phyloP scores from a whole-genome alignment of 148 eudicot species.

The Linanthus parryae region DNA sequence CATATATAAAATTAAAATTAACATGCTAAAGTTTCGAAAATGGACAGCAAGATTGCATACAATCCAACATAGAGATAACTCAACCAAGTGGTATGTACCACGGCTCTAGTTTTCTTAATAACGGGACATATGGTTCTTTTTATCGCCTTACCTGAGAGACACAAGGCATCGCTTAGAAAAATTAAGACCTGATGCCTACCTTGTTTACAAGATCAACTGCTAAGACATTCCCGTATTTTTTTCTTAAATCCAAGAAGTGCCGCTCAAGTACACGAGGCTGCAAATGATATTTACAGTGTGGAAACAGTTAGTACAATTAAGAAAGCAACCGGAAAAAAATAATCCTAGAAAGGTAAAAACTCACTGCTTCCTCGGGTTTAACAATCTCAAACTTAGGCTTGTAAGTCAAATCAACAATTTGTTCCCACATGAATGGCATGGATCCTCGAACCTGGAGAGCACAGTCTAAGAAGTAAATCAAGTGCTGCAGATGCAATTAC shows the following conservation, averaged over 20 bases:
- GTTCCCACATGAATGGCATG: slow-evolving; percentile 97
- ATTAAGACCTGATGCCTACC: too few species aligned
- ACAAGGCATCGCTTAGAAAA: too few species aligned
- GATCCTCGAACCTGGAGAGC: slow-evolving; percentile 82
- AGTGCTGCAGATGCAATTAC: too few species aligned
- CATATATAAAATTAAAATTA: too few species aligned
- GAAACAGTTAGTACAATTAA: neutral
- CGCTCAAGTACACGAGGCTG: slow-evolving; percentile 88
- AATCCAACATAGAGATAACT: too few species aligned
- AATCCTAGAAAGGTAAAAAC: slow-evolving; percentile 31
- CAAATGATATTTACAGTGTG: slow-evolving; percentile 10
- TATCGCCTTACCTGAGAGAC: too few species aligned
- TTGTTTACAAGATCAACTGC: slow-evolving; percentile 92
- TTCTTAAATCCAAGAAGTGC: slow-evolving; percentile 83
- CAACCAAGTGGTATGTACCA: too few species aligned
- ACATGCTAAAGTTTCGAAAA: too few species aligned
- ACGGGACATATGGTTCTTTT: too few species aligned
- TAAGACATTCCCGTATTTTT: slow-evolving; percentile 87
- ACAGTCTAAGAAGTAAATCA: slow-evolving; percentile 15
- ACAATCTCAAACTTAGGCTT: slow-evolving; percentile 90
- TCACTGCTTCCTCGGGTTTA: slow-evolving; percentile 76
- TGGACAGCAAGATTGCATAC: too few species aligned
- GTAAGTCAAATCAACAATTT: slow-evolving; percentile 91
- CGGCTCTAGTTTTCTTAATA: too few species aligned
- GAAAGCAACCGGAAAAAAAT: too few species aligned